Evolutionary conservation across 805 yeast species (phyloP).

Genomic region (Pichia exigua): DNA sequence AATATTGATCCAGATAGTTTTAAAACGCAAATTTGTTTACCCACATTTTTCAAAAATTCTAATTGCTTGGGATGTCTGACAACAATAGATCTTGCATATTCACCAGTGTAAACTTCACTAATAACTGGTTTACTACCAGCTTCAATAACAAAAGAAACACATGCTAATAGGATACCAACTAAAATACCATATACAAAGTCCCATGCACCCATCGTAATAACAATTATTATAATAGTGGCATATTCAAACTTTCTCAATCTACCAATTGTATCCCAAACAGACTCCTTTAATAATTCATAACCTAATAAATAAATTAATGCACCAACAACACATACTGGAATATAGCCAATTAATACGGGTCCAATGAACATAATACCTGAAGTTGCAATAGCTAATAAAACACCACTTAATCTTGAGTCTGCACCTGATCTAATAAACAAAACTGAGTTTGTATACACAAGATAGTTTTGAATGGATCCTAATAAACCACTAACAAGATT

Average conservation of each 20-base stretch:
- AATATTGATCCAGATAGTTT: conserved; percentile 84
- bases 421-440: conserved; percentile 93
- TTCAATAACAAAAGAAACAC: conserved; percentile 90
- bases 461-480: conserved; percentile 90
- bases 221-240: conserved; percentile 73
- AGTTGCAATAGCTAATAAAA: conserved; percentile 81
- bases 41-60: conserved; percentile 75
- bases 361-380: conserved; percentile 76
- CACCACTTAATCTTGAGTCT: conserved; percentile 79
- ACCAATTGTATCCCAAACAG: conserved; percentile 77
- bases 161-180: conserved; percentile 85
- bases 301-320: conserved; percentile 85
- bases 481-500: conserved; percentile 74
- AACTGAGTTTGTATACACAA: conserved; percentile 91
- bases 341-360: conserved; percentile 85
- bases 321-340: conserved; percentile 95
- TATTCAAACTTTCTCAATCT: conserved; percentile 72
- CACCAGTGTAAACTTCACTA: conserved; percentile 76
- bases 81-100: conserved; percentile 85
- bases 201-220: conserved; percentile 90
- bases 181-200: conserved; percentile 92
- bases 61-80: conserved; percentile 85
- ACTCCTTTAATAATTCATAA: conserved; percentile 81
- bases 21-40: conserved; percentile 82
- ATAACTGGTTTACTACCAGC: conserved; percentile 81